These are phyloP conservation scores for Debaryomyces psychrophilus DNA, from an alignment of 1,139 yeast genomes.

Conservation along the genomic window DNA sequence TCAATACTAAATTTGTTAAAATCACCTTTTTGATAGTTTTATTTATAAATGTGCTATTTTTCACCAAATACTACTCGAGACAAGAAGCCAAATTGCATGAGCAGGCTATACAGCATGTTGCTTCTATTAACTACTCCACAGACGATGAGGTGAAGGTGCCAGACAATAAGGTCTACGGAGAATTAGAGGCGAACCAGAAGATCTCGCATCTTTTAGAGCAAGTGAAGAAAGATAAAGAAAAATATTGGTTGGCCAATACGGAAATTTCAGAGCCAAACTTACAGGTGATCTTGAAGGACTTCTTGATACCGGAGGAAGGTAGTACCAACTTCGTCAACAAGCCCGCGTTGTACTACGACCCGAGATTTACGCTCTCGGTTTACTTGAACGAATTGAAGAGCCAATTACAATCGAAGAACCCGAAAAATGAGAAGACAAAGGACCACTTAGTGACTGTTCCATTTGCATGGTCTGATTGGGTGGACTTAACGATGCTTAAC, in stretches of 20 bases:
- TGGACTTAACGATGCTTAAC: constrained; percentile 25
- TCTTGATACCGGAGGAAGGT: constrained; percentile 20
- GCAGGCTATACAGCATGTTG: constrained; percentile 25
- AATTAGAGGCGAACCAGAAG: constrained; percentile 25
- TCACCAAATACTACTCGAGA: constrained; percentile 23
- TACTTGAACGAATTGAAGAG: constrained; percentile 25
- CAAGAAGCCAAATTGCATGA: constrained; percentile 24
- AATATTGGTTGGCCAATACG: constrained; percentile 34
- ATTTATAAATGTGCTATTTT: constrained; percentile 27
- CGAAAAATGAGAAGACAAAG: constrained; percentile 18
- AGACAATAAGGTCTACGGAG: constrained; percentile 20
- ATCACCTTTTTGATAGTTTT: constrained; percentile 25
- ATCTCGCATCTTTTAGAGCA: constrained; percentile 26
- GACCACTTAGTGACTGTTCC: constrained; percentile 20
- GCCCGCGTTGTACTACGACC: constrained; percentile 27
- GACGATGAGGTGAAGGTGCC: constrained; percentile 28
- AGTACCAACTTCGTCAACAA: constrained; percentile 18
- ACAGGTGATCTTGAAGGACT: constrained; percentile 24
- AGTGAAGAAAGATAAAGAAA: constrained; percentile 25
- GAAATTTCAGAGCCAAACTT: constrained; percentile 26
- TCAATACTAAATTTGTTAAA: constrained; percentile 22
- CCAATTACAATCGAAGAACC: constrained; percentile 21
- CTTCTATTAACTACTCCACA: constrained; percentile 22
- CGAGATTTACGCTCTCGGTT: constrained; percentile 29
- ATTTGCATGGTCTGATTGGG: constrained; percentile 40